Evolutionary conservation across 2,329 filamentous ascomycete genomes (phyloP).

Genomic region (Penicillium sp.): DNA sequence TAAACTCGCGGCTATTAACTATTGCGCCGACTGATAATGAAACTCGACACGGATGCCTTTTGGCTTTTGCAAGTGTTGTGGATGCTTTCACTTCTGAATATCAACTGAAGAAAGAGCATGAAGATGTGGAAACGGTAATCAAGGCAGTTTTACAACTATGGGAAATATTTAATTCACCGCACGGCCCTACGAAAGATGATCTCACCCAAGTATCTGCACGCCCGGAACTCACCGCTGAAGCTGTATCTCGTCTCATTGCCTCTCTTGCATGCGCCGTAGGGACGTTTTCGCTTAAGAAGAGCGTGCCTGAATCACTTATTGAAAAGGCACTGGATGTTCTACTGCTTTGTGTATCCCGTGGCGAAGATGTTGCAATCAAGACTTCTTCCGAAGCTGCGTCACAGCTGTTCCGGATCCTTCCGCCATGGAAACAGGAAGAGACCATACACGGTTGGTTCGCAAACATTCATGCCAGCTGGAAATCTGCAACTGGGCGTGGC

Average conservation of each 20-base stretch:
- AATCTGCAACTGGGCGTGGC: slow-evolving; percentile 38
- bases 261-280: slow-evolving; percentile 32
- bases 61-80: slow-evolving; percentile 37
- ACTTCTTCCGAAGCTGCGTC: slow-evolving; percentile 38
- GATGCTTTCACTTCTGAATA: slow-evolving; percentile 10
- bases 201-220: slow-evolving; percentile 37
- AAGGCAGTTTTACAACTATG: slow-evolving; percentile 30
- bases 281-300: slow-evolving; percentile 6
- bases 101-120: slow-evolving; percentile 18
- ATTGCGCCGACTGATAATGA: slow-evolving; percentile 39
- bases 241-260: slow-evolving; percentile 34
- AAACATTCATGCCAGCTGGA: slow-evolving; percentile 32
- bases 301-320: slow-evolving; percentile 18
- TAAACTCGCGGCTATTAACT: slow-evolving; percentile 31
- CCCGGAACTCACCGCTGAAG: slow-evolving; percentile 41
- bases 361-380: slow-evolving; percentile 38
- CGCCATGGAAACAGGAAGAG: slow-evolving; percentile 26
- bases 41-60: slow-evolving; percentile 41
- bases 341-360: slow-evolving; percentile 36
- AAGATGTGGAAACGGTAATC: slow-evolving; percentile 24
- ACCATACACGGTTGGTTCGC: slow-evolving; percentile 39
- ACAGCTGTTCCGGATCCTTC: slow-evolving; percentile 37
- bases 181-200: slow-evolving; percentile 34
- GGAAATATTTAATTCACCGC: slow-evolving; percentile 33
- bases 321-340: slow-evolving; percentile 31